Evolutionary conservation across 805 yeast genomes (phyloP).

Genomic region (Sugiyamaella chiloensis): DNA sequence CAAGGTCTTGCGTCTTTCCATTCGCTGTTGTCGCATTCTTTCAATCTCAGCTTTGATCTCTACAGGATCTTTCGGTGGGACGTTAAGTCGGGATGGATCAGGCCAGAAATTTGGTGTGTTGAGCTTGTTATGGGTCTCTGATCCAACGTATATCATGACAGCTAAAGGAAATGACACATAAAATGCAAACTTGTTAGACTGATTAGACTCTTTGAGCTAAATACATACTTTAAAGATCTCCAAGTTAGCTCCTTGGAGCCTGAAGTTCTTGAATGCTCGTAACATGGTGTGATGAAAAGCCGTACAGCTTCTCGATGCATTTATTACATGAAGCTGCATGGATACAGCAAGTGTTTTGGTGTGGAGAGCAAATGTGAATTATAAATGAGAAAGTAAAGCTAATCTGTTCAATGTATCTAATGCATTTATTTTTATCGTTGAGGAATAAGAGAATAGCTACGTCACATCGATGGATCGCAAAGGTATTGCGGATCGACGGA

Average conservation of each 20-base stretch:
- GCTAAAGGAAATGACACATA: conserved; percentile 81
- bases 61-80: conserved; percentile 88
- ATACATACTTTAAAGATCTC: conserved; percentile 25
- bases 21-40: conserved; percentile 71
- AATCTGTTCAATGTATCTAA: too few species aligned
- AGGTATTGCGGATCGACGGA: background rate
- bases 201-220: background rate
- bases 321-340: too few species aligned
- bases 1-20: conserved; percentile 66
- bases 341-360: too few species aligned
- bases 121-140: conserved; percentile 82
- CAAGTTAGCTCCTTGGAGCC: conserved; percentile 23
- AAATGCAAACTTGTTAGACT: conserved; percentile 45
- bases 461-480: too few species aligned
- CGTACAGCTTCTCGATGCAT: too few species aligned
- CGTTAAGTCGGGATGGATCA: conserved; percentile 85
- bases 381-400: too few species aligned
- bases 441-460: too few species aligned
- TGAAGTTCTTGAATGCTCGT: conserved; percentile 16
- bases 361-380: too few species aligned
- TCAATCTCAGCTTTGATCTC: conserved; percentile 91
- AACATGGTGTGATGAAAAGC: conserved; percentile 3
- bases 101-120: conserved; percentile 97
- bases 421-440: too few species aligned
- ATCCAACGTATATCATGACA: conserved; percentile 92